Base-by-base conservation (phyloP, 192 early-diverging fungal genomes). In the Tieghemiomyces parasiticus region DNA sequence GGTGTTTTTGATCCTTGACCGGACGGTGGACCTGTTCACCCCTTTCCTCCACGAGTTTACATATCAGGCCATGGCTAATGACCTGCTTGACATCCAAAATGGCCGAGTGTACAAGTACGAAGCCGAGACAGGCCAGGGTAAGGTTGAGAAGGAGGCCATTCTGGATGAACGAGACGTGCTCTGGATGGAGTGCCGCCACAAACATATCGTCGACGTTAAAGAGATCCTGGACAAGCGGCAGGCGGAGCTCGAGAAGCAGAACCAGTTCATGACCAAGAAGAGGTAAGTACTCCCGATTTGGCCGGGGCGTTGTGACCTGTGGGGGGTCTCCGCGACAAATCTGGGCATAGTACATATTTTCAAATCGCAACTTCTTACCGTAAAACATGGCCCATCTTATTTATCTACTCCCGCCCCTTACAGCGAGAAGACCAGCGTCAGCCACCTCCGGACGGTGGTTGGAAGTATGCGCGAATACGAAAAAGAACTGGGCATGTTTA, bases 11-110 rank as follows among this genome's bases (percentile, higher is more conserved):
- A 81, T 99, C 64, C 66, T 90, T 28, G 97, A 99, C 64, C 83
- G 97, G 56, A 85, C 86, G 1, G 79, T 95, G 46, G 97, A 99
- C 70, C 78, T 88, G 47, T 81, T 84, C 60, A 80, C 90, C 3
- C 92, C 97, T 6, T 78, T 97, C 4, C 70, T 97, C 35, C 95
- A 99, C 72, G 97, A 99, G 70, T 97, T 99, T 61, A 96, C 97
- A 0, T 99, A 99, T 63, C 95, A 99, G 69, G 93, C 97, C 1
- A 97, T 97, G 93, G 81, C 89, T 53, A 83, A 92, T 60, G 97
- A 99, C 67, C 70, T 99, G 62, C 65, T 99, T 12, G 64, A 68
- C 4, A 74, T 78, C n/a, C 67, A 78, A 50, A 63, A 69, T 50
- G 74, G 71, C 25, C 59, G 56, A 32, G 70, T 69, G 66, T 76